phyloP scores from a whole-genome alignment of 129 eudicot species.

The Chrysanthemum makinoi region DNA sequence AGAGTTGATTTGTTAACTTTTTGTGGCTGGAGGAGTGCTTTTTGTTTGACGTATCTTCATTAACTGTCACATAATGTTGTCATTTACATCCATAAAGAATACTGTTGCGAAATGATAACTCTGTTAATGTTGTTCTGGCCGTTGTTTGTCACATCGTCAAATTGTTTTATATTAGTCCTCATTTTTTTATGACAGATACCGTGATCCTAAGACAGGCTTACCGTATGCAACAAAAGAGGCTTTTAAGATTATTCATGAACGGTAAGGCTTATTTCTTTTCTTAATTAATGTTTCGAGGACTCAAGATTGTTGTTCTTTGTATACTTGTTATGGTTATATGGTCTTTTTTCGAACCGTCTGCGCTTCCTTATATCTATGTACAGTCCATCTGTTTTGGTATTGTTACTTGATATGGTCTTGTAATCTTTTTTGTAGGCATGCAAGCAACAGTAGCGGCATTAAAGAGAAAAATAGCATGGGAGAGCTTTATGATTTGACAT shows the following conservation, averaged over 20 bases:
- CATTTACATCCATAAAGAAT: background rate
- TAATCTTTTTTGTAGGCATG: constrained; percentile 33
- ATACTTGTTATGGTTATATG: too few relatives aligned
- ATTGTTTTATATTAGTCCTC: background rate
- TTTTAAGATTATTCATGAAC: constrained; percentile 67
- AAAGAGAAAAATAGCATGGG: constrained; percentile 50
- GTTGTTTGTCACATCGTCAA: background rate
- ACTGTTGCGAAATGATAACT: background rate
- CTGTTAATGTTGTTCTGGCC: background rate
- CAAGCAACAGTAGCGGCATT: constrained; percentile 36
- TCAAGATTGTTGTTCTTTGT: background rate
- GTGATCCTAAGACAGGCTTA: constrained; percentile 90
- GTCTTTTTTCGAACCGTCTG: too few relatives aligned
- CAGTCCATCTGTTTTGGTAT: background rate
- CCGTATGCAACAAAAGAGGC: constrained; percentile 98
- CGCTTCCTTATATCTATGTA: too few relatives aligned
- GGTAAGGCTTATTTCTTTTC: constrained; percentile 36
- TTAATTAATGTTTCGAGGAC: background rate
- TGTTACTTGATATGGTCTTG: background rate
- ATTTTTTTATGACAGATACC: constrained; percentile 46
- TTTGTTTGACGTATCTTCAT: background rate
- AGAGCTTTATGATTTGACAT: constrained; percentile 44
- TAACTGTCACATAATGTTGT: background rate
- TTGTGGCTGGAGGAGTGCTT: background rate
- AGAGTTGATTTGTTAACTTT: background rate